These are phyloP conservation scores for Linum trigynum DNA, from an alignment of 345 rosid genomes.

Conservation along the genomic window DNA sequence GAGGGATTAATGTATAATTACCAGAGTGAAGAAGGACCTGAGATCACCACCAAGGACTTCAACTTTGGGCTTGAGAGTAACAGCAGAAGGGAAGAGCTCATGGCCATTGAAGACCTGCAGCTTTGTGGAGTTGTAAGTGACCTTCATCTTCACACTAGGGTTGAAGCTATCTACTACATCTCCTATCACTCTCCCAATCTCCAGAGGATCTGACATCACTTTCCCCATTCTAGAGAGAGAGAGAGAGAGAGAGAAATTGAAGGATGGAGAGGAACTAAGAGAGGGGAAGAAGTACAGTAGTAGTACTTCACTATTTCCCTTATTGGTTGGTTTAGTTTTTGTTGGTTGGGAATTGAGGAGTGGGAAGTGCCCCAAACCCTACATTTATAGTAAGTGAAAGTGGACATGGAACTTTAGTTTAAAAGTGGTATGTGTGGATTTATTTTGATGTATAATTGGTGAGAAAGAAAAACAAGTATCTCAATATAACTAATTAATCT, in stretches of 20 bases:
- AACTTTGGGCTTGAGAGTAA: conserved; percentile 69
- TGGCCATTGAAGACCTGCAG: conserved; percentile 88
- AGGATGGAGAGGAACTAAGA: background rate
- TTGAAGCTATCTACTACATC: conserved; percentile 66
- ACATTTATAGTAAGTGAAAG: conserved; percentile 21
- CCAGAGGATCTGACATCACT: conserved; percentile 55
- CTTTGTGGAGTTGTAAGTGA: conserved; percentile 55
- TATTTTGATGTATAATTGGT: no score
- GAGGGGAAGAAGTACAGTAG: background rate
- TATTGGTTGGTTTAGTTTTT: background rate
- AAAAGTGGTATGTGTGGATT: no score
- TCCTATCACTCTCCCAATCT: conserved; percentile 79
- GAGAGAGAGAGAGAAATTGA: background rate
- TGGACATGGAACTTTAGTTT: no score
- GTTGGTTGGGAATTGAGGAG: conserved; percentile 7
- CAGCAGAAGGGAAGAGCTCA: conserved; percentile 70
- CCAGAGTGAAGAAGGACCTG: conserved; percentile 97
- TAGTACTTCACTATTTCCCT: background rate
- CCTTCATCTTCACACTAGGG: conserved; percentile 53
- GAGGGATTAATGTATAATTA: conserved; percentile 10
- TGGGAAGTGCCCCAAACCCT: conserved; percentile 7
- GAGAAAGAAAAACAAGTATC: no score
- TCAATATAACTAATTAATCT: no score
- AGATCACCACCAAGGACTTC: conserved; percentile 79
- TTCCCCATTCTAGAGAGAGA: conserved; percentile 31